Percentiles rank a stretch among this genome's conserved stretches.
Conservation (phyloP, 768 basidiomycete species). For the Tricholoma matsutake region DNA sequence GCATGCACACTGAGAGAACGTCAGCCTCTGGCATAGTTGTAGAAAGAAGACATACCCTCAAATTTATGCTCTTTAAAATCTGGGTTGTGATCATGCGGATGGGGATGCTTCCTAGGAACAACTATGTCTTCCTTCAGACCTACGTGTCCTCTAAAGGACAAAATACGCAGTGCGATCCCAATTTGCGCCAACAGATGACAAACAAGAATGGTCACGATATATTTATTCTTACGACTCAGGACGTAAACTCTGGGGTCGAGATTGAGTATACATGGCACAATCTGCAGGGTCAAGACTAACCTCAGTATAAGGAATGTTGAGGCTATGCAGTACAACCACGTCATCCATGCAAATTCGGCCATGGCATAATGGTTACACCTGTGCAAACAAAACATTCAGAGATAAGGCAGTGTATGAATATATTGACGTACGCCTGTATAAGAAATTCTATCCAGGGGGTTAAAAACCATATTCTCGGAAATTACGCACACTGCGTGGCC, state of each 20-base stretch:
- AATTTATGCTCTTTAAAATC: not conserved
- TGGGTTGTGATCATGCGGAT: too few relatives aligned
- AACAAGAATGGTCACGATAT: conserved; percentile 6
- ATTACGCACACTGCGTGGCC: conserved; percentile 8
- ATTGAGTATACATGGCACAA: not conserved
- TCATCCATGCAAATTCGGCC: conserved; percentile 15
- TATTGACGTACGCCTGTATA: not conserved
- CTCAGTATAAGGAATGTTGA: conserved; percentile 17
- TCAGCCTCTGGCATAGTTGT: not conserved
- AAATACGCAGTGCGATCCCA: not conserved
- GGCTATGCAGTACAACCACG: conserved; percentile 17
- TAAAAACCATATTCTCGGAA: not conserved
- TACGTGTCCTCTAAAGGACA: not conserved
- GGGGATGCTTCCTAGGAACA: too few relatives aligned
- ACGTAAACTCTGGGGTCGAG: conserved; percentile 12
- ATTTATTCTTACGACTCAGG: conserved; percentile 14
- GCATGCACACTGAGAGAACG: not conserved
- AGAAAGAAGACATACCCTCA: not conserved
- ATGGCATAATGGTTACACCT: conserved; percentile 18
- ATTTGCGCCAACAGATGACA: not conserved
- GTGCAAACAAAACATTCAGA: not conserved
- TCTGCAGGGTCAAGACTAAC: conserved; percentile 2
- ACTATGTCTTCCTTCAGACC: not conserved
- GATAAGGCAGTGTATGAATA: not conserved
- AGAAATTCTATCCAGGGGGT: not conserved